Base-by-base conservation (phyloP, 1,284 basidiomycete species). In the Ganoderma boninense region DNA sequence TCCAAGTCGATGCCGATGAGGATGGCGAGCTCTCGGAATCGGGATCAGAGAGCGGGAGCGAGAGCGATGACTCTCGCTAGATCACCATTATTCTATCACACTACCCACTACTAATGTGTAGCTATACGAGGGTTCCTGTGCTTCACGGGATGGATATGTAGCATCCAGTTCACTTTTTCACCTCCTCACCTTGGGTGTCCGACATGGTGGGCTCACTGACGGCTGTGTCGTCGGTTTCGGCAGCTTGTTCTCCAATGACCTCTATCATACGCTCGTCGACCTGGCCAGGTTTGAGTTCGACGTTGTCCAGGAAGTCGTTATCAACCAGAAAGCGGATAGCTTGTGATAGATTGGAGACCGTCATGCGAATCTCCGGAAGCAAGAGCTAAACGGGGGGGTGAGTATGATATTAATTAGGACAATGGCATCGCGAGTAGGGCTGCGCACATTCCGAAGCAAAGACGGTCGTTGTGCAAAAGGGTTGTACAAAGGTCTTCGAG, bases 301-400 rank as follows among this genome's bases (percentile, higher is more conserved):
- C 96, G 62, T 89, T 88, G 61, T 87, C 83, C 18, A 99, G 84
- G 83, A 97, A 97, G 77, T 96, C 91, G 76, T 99, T 99, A 72
- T 95, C 93, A 2, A 96, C 95, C 18, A 99, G 82, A 81, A 99
- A 99, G 43, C 91, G 91, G 76, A 99, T 95, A 2, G 95, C 95
- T 81, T 99, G 97, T 0, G 96, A 95, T 2, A 99, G 85, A 80
- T 98, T 97, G 2, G 95, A 96, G 5, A 98, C 88, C 0, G 97
- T 97, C 77, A 96, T 89, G 38, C 92, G 90, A 64, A 98, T 96
- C 78, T 99, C 97, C 14, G 93, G 94, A 26, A 93, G 85, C 7
- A 99, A 87, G n/a, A 98, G 83, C 92, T 96, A 76, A 14, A 42
- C 0, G 44, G 6, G 16, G 16, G 2, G 16, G 11, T 38, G n/a